These are phyloP conservation scores for Papiliotrema flavescens DNA, from an alignment of 1,284 basidiomycete genomes.

Conservation along the genomic window DNA sequence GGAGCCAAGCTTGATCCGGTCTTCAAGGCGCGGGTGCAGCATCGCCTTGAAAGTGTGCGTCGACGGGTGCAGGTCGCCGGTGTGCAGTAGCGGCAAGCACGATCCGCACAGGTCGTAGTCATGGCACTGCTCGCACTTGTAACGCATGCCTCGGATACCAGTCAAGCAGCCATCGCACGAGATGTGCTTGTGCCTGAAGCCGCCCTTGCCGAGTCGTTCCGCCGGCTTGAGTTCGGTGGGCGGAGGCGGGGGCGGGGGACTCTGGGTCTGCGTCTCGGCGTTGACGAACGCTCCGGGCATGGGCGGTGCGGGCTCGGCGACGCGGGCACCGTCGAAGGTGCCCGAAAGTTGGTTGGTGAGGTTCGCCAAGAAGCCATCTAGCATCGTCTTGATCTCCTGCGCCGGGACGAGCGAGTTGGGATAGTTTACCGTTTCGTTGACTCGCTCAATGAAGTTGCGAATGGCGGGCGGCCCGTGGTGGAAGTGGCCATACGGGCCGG, in stretches of 20 bases:
- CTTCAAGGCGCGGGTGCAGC: constrained; percentile 42
- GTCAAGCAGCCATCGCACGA: constrained; percentile 43
- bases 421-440: constrained; percentile 20
- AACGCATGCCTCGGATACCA: constrained; percentile 42
- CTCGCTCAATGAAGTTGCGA: constrained; percentile 23
- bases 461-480: constrained; percentile 6
- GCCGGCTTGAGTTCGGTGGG: constrained; percentile 14
- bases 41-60: constrained; percentile 44
- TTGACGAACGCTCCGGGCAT: constrained; percentile 39
- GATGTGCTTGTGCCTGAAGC: constrained; percentile 45
- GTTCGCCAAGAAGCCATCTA: constrained; percentile 46
- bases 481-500: constrained; percentile 7
- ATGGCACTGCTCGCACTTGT: constrained; percentile 44
- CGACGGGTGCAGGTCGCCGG: constrained; percentile 35
- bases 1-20: constrained; percentile 31
- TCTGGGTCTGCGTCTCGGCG: constrained; percentile 10
- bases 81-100: constrained; percentile 40
- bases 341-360: constrained; percentile 44
- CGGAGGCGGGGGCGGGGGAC: no score
- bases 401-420: constrained; percentile 18
- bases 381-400: constrained; percentile 41
- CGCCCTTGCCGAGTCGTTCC: constrained; percentile 30
- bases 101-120: constrained; percentile 46
- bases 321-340: constrained; percentile 33
- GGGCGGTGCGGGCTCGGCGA: constrained; percentile 17